Percentiles rank a stretch among this genome's conserved stretches.
Evolutionary conservation across 179 eudicot genomes (phyloP).

Genomic region (Sideroxylon spinosum): DNA sequence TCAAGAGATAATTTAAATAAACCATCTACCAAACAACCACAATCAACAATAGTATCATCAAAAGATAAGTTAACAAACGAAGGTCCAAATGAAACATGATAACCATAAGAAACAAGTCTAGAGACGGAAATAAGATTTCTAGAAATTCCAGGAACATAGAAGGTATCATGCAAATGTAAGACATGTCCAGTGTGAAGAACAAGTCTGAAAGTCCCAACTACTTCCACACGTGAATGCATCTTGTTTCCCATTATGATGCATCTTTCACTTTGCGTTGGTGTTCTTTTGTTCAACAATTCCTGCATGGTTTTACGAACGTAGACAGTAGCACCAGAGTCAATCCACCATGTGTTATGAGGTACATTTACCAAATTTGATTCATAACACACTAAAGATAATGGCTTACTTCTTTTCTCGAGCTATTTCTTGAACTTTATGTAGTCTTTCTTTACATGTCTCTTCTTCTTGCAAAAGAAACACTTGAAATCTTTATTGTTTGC

Average conservation of each 20-base stretch:
- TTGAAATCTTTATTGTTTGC: not conserved
- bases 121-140: not conserved
- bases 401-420: not conserved
- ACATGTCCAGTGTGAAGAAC: not conserved
- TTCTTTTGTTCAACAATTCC: not conserved
- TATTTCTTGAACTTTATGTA: not conserved
- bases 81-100: not conserved
- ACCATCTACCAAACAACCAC: not conserved
- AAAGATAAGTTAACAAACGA: not conserved
- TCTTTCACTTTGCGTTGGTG: not conserved
- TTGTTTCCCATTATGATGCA: not conserved
- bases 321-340: not conserved
- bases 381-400: not conserved
- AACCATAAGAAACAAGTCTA: not conserved
- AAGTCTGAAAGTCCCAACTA: not conserved
- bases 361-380: not conserved
- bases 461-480: not conserved
- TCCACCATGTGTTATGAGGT: not conserved
- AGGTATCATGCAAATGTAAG: not conserved
- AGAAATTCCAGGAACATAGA: not conserved
- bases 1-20: not conserved
- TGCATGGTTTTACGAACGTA: not conserved
- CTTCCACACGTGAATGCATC: not conserved
- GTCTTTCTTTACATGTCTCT: not conserved
- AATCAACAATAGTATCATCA: not conserved